Percentiles rank a stretch among this genome's conserved stretches.
Evolutionary conservation across 352 stramenopile species (phyloP).

Genomic region (Peronospora farinosa): DNA sequence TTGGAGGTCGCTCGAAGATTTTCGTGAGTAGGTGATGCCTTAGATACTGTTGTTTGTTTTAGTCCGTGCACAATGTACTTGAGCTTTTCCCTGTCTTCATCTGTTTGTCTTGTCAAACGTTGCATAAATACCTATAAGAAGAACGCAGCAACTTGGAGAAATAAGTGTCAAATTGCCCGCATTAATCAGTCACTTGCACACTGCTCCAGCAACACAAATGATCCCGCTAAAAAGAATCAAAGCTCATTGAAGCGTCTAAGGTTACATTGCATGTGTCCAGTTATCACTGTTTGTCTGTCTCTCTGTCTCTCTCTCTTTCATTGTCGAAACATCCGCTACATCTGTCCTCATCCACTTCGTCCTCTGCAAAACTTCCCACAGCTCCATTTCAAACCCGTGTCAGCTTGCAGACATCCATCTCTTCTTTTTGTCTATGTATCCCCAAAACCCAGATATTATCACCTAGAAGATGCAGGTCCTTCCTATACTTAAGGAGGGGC

Average conservation of each 20-base stretch:
- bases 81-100: constrained; percentile 17
- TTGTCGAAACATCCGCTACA: constrained; percentile 4
- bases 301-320: constrained; percentile 4
- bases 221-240: constrained; percentile 1
- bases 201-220: background rate
- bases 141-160: constrained; percentile 9
- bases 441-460: constrained; percentile 24
- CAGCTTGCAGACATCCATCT: constrained; percentile 3
- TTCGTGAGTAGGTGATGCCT: too few relatives aligned
- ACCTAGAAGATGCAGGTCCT: constrained; percentile 24
- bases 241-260: constrained; percentile 29
- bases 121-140: constrained; percentile 12
- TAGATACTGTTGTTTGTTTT: constrained; percentile 23
- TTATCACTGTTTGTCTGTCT: constrained; percentile 27
- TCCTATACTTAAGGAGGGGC: constrained; percentile 39
- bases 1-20: background rate
- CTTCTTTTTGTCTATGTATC: constrained; percentile 28
- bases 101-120: constrained; percentile 22
- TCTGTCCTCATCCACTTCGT: constrained; percentile 13
- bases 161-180: background rate
- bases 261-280: constrained; percentile 29
- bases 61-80: constrained; percentile 4
- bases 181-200: constrained; percentile 1
- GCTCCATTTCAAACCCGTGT: constrained; percentile 11
- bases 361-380: constrained; percentile 4